Base-by-base conservation (phyloP, 352 stramenopile species). In the Phytopythium chamaehyphon region DNA sequence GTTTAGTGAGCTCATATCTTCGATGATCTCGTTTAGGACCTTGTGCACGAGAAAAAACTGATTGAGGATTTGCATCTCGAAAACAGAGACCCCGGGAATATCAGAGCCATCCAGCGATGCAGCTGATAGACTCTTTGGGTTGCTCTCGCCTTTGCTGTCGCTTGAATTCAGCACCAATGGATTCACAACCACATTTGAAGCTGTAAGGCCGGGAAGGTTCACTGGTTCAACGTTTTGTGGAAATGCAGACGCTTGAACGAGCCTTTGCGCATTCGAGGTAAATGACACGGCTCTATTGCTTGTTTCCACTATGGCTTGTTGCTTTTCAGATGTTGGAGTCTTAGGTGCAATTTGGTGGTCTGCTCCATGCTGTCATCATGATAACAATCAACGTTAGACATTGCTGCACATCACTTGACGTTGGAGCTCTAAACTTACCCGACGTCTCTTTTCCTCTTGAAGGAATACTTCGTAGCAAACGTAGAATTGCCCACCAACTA, bases 401-500 rank as follows among this genome's bases (percentile, higher is more conserved):
- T 16, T 36, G 15, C 14, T 15, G 22, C 22, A 21, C 15, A 10
- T 23, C 16, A 40, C 35, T 18, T 12, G 21, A 1, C 19, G 5
- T 16, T 24, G 5, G 6, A 50, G 15, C 21, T 26, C 42, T 35
- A 8, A 14, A 46, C 50, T 43, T 54, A 77, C 68, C 49, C 24
- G 51, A 21, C 59, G 62, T 2, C 60, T 52, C 24, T 55, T 57
- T 28, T 80, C 59, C 38, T 80, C 62, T 22, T 62, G 55, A 1
- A 76, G 51, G 40, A 74, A 59, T 2, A 69, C 45, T 33, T 81
- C 69, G 35, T 89, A 89, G 52, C 68, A 84, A 9, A 72, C 50
- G 63, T 85, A 84, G 54, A 86, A 86, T 40, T 86, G 67, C 1
- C 59, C 61, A 8, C 75, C 75, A 21, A 84, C 71, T 1, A 86